Evolutionary conservation across 202 grass and related monocot genomes (phyloP).

Genomic region (Digitaria exilis): DNA sequence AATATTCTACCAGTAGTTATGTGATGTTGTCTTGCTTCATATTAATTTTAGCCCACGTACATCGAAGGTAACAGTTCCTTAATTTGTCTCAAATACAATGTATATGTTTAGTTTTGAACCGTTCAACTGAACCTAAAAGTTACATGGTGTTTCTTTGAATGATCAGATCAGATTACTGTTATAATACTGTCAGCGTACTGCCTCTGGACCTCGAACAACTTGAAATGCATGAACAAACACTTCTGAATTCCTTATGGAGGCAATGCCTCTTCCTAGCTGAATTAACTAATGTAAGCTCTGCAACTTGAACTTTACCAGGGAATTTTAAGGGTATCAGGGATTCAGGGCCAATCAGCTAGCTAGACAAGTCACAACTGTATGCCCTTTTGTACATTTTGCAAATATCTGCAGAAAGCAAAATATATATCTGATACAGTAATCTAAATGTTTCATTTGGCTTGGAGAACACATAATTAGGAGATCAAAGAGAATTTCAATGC

Average conservation of each 20-base stretch:
- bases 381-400: not conserved
- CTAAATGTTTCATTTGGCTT: constrained; percentile 18
- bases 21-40: not conserved
- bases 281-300: not conserved
- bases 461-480: not conserved
- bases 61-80: too few species aligned
- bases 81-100: not conserved
- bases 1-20: not conserved
- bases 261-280: not conserved
- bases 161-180: not conserved
- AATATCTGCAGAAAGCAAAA: not conserved
- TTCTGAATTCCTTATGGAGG: not conserved
- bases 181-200: not conserved
- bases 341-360: not conserved
- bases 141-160: not conserved
- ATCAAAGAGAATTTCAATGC: not conserved
- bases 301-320: not conserved
- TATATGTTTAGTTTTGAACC: not conserved
- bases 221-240: not conserved
- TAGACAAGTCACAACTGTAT: not conserved
- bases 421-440: not conserved
- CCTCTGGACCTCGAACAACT: not conserved
- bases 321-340: not conserved
- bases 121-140: not conserved
- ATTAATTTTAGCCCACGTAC: not conserved